phyloP scores from a whole-genome alignment of 108 stramenopile species.

The Fragilariopsis cylindrus region DNA sequence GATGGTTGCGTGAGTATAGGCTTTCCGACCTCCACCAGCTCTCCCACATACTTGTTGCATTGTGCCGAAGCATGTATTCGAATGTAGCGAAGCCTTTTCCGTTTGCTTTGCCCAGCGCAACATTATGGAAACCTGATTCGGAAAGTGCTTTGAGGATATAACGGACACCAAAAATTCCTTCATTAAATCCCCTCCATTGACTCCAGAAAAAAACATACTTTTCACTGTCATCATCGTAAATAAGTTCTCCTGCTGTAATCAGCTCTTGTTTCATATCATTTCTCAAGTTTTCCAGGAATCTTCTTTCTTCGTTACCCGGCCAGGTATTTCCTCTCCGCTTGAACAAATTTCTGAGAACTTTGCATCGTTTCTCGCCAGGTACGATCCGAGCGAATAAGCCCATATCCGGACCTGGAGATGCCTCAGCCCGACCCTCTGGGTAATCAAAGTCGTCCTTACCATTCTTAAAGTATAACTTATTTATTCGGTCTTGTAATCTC shows the following conservation, averaged over 20 bases:
- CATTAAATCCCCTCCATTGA: no score
- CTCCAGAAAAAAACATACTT: no score
- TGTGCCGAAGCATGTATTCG: constrained; percentile 44
- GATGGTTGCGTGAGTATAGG: constrained; percentile 52
- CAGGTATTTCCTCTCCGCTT: background rate
- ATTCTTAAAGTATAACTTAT: no score
- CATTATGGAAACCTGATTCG: constrained; percentile 2
- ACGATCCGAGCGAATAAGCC: background rate
- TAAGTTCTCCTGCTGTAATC: background rate
- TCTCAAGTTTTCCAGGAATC: constrained; percentile 10
- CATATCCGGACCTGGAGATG: constrained; percentile 4
- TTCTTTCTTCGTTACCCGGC: background rate
- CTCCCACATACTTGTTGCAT: constrained; percentile 62
- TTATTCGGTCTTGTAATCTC: no score
- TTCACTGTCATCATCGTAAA: no score
- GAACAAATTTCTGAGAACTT: no score
- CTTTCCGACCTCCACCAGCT: constrained; percentile 50
- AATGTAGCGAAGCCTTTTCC: constrained; percentile 20
- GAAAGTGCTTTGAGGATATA: background rate
- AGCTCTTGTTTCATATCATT: constrained; percentile 13
- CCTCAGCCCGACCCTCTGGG: background rate
- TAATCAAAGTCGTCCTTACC: background rate
- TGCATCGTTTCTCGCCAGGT: no score
- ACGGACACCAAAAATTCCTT: no score
- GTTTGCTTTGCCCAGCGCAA: constrained; percentile 11